A percentile compares a stretch with the other conserved stretches of the same genome.
phyloP scores from a whole-genome alignment of 768 basidiomycete species.

The Lactifluus subvellereus region DNA sequence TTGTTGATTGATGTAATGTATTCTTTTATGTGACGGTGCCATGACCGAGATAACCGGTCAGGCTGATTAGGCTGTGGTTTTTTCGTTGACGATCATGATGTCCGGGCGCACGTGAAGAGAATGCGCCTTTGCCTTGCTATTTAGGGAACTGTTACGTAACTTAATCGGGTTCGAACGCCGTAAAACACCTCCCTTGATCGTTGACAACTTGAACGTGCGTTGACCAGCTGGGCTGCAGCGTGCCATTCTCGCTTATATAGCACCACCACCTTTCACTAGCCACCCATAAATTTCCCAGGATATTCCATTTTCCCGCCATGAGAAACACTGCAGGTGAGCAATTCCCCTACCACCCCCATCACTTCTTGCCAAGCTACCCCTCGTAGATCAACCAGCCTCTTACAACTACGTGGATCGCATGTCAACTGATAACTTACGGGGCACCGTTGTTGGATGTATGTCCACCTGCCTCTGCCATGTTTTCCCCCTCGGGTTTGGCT shows the following conservation, averaged over 20 bases:
- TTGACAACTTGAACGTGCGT: not conserved
- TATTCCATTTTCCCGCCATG: not conserved
- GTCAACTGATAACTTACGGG: constrained; percentile 54
- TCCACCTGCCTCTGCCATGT: not conserved
- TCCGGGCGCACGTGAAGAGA: too few species aligned
- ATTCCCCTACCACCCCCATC: not conserved
- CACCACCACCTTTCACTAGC: not conserved
- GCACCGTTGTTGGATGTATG: constrained; percentile 44
- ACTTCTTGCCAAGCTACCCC: not conserved
- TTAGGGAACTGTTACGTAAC: too few species aligned
- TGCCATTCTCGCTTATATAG: not conserved
- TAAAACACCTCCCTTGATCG: not conserved
- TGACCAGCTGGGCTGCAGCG: not conserved
- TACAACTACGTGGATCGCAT: constrained; percentile 55
- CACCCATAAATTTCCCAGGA: not conserved
- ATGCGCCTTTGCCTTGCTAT: too few species aligned
- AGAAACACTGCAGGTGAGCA: constrained; percentile 3
- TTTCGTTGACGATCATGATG: too few species aligned
- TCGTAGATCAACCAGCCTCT: constrained; percentile 37
- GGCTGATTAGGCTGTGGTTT: too few species aligned
- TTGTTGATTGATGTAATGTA: too few species aligned
- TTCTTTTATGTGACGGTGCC: too few species aligned
- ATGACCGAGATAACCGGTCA: too few species aligned
- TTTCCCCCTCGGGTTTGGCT: not conserved
- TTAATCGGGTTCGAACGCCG: too few species aligned